Base-by-base conservation (phyloP, 495 filamentous ascomycete genomes). In the Talaromyces adpressus region DNA sequence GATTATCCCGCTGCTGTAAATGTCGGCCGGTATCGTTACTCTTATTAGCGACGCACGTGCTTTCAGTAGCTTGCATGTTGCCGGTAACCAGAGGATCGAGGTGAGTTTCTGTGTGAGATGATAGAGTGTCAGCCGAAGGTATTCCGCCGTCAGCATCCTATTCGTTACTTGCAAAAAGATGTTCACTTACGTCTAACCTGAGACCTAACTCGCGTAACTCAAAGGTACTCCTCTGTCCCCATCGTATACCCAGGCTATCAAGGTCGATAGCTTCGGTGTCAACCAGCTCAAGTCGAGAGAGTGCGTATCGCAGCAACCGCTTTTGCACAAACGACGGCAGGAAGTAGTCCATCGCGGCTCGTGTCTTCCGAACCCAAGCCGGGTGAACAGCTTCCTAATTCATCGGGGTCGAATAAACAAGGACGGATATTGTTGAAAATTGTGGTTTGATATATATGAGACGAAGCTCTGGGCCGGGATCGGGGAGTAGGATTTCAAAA, bases 171-270 rank as follows among this genome's bases (percentile, higher is more conserved):
- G 23, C 47, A 20, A 29, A 27, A 16, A 27, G 5, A 29, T 11
- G 49, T 30, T 30, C 62, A 70, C 83, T 69, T 80, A 89, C 91
- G 79, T 89, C 84, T 57, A 89, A 68, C 67, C 87, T 86, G 49
- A 97, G 72, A 2, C 87, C 89, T 59, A 97, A 84, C 81, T 97
- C 88, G 63, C 86, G 82, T 51, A 96, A 82, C 71, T 96, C 91
- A 34, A 96, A 79, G 0, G 86, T 87, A 61, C 85, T 92, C 65
- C 85, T 85, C 71, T 86, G 86, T 0, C 93, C 93, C 75, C 87
- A 83, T 23, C 85, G 83, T 64, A 93, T 84, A 63, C 93, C 90
- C 63, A 95, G 71, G 63, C 90, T 89, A 56, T 93, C 90, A 29
- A 88, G 79, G 66, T 96, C 89, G 45, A 96, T 69, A 2, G 88